Conservation (phyloP, 139 green algal genomes). For the Nannochloris sp. region DNA sequence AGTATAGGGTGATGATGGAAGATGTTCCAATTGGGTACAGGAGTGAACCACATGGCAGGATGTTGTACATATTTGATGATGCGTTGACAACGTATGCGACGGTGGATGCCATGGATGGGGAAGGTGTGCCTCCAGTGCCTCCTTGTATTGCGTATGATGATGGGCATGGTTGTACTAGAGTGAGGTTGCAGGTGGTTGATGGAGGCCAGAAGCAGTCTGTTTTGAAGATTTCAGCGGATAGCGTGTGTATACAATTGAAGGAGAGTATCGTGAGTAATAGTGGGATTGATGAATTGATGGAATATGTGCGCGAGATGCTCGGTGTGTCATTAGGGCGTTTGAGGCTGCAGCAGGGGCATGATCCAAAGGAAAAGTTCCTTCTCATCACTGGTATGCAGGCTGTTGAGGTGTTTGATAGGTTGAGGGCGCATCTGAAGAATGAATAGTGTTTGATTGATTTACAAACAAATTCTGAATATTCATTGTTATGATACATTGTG, state of each 20-base stretch:
- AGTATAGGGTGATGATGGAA: conserved; percentile 59
- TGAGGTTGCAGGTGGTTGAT: conserved; percentile 65
- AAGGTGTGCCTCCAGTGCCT: conserved; percentile 49
- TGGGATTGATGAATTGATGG: conserved; percentile 41
- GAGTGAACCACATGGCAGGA: conserved; percentile 41
- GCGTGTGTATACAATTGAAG: conserved; percentile 58
- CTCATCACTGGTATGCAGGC: conserved; percentile 22
- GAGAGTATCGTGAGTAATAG: conserved; percentile 12
- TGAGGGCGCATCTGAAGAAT: conserved; percentile 5
- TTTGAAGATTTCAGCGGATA: conserved; percentile 57
- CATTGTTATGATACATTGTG: background rate
- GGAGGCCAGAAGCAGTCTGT: conserved; percentile 10
- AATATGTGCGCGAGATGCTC: conserved; percentile 38
- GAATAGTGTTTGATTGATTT: conserved; percentile 72
- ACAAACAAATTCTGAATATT: conserved; percentile 26
- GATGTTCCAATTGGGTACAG: conserved; percentile 69
- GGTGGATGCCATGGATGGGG: conserved; percentile 12
- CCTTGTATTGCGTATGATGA: conserved; percentile 56
- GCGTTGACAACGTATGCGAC: conserved; percentile 55
- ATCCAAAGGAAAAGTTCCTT: conserved; percentile 38
- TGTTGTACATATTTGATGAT: conserved; percentile 68
- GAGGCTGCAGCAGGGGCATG: conserved; percentile 34
- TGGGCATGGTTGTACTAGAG: conserved; percentile 5
- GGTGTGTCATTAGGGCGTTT: conserved; percentile 37
- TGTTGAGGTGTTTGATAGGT: conserved; percentile 20